These are phyloP conservation scores for Penicillium sp. DNA, from an alignment of 2,329 filamentous ascomycete species.

Conservation along the genomic window DNA sequence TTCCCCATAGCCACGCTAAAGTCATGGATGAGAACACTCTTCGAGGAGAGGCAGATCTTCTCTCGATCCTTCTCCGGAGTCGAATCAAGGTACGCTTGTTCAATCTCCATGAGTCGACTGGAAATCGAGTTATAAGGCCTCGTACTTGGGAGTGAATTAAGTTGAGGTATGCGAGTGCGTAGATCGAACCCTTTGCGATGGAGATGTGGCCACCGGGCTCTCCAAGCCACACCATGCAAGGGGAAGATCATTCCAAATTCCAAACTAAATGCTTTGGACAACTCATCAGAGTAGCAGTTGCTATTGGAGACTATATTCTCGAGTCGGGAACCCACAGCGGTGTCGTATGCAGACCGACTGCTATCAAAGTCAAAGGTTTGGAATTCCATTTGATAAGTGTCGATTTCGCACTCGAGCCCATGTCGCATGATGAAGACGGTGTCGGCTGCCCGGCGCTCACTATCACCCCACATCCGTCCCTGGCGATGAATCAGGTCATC, in stretches of 20 bases:
- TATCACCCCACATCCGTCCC: constrained; percentile 4
- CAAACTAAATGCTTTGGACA: constrained; percentile 5
- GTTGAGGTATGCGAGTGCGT: constrained; percentile 15
- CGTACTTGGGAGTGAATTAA: constrained; percentile 11
- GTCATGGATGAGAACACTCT: constrained; percentile 17
- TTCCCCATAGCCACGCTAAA: constrained; percentile 5
- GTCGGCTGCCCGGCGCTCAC: constrained; percentile 12
- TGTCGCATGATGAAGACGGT: constrained; percentile 16
- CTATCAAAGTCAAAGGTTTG: constrained; percentile 16
- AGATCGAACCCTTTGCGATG: constrained; percentile 21
- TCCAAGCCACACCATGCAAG: constrained; percentile 20
- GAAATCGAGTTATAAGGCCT: constrained; percentile 20
- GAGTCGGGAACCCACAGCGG: constrained; percentile 3
- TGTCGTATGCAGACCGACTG: constrained; percentile 9
- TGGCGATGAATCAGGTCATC: constrained; percentile 11
- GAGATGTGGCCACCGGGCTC: constrained; percentile 22
- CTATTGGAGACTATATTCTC: constrained; percentile 10
- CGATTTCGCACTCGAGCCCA: constrained; percentile 3
- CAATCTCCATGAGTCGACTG: constrained; percentile 19
- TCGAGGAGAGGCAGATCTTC: constrained; percentile 7
- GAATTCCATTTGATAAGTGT: constrained; percentile 3
- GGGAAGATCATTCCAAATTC: neutral
- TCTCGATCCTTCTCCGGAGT: neutral
- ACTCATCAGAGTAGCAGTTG: constrained; percentile 11
- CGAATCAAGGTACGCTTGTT: constrained; percentile 8